Conservation (phyloP, 257 asterid genomes). For the Lycium ferocissimum region DNA sequence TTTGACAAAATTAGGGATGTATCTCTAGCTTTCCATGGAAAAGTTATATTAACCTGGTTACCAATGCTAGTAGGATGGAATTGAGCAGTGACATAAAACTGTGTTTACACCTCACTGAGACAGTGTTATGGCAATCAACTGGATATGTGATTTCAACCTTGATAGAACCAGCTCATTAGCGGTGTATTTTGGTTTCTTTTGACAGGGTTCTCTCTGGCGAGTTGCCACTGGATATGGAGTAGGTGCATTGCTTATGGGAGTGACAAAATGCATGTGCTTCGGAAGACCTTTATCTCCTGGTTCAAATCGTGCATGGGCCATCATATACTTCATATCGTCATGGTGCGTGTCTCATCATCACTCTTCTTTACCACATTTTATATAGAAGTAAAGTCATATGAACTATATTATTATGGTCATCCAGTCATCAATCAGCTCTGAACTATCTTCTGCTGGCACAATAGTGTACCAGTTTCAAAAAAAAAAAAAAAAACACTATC, state of each 20-base stretch:
- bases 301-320: slow-evolving; percentile 90
- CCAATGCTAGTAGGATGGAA: neutral
- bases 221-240: slow-evolving; percentile 95
- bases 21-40: neutral
- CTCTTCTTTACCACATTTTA: neutral
- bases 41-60: neutral
- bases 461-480: too few relatives aligned
- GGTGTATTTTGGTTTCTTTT: slow-evolving; percentile 29
- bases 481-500: neutral
- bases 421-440: neutral
- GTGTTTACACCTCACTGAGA: too few relatives aligned
- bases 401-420: neutral
- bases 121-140: neutral
- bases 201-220: slow-evolving; percentile 77
- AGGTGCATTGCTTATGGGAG: slow-evolving; percentile 90
- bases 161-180: neutral
- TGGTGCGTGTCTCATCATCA: slow-evolving; percentile 52
- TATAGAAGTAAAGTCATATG: neutral
- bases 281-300: slow-evolving; percentile 89
- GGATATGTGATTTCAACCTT: neutral
- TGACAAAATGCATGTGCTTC: slow-evolving; percentile 93
- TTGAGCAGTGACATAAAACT: neutral
- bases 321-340: slow-evolving; percentile 75
- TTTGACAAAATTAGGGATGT: slow-evolving; percentile 11
- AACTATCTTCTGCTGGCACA: neutral